Base-by-base conservation (phyloP, 345 rosid species). In the Eucalyptus curtisii region DNA sequence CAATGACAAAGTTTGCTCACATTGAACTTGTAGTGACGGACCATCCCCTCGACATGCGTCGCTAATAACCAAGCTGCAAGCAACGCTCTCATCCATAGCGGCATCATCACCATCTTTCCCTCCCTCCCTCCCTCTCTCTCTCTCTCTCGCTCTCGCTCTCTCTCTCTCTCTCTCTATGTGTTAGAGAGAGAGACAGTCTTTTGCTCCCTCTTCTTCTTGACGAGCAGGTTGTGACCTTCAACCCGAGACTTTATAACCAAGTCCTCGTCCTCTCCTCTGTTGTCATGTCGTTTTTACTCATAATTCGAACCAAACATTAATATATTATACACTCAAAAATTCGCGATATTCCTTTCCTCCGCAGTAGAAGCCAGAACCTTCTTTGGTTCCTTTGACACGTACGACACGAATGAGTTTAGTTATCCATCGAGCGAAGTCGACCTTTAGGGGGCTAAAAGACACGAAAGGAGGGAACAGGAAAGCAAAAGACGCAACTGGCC, bases 1-100 rank as follows among this genome's bases (percentile, higher is more conserved):
- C 42, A 25, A 31, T 9, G 64, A 57, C 30, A 25, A 49, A 20
- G 45, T 71, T 13, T 16, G 86, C 97, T 95, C 91, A 96, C 99
- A 88, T 95, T 93, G 90, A 96, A 94, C 94, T 93, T 94, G 93
- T 96, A 95, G 88, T 94, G 95, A 64, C 98, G 96, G 88, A 93
- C 92, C 55, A 91, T 91, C 92, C 94, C 93, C 57, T 94, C 89
- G 11, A 92, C 96, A 37, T 57, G 81, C 31, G 61, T 30, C 61
- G 85, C 87, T 13, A 86, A 53, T 76, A 86, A 49, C 19, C 40
- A 64, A 37, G 42, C 68, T 68, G 49, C 81, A 42, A 87, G 80
- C 81, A 87, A 22, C 49, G 22, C 80, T 68, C 47, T 48, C 79
- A 87, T 55, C 87, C 87, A 50, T 2, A 42, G 50, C 53, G 48